A percentile compares a stretch with the other conserved stretches of the same genome.
These are phyloP conservation scores for Nakazawaea ambrosiae DNA, from an alignment of 805 yeast genomes.

Conservation along the genomic window DNA sequence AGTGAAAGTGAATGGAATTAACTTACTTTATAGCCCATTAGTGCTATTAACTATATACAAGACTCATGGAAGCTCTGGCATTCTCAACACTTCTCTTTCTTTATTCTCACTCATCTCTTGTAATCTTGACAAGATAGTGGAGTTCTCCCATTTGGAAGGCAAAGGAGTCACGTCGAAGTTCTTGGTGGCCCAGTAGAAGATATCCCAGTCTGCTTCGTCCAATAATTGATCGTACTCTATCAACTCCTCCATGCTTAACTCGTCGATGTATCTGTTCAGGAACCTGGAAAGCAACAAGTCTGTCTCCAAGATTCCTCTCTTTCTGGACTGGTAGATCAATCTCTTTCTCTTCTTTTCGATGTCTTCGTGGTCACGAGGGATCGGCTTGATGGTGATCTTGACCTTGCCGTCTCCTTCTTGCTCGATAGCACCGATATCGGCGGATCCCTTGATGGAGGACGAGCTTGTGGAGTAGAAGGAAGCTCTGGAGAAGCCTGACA, in stretches of 20 bases:
- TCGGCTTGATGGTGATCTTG: conserved; percentile 60
- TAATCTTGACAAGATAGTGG: conserved; percentile 53
- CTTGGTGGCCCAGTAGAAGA: conserved; percentile 94
- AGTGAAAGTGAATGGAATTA: too few species aligned
- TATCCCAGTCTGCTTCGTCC: conserved; percentile 98
- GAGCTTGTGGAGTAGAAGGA: background rate
- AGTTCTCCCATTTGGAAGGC: conserved; percentile 79
- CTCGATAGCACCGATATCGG: conserved; percentile 2
- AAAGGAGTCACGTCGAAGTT: conserved; percentile 77
- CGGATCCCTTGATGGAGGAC: too few species aligned
- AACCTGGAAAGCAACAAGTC: conserved; percentile 81
- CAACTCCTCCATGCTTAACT: conserved; percentile 56
- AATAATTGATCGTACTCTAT: conserved; percentile 80
- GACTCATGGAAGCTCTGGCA: conserved; percentile 53
- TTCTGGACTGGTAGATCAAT: conserved; percentile 82
- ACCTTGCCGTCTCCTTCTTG: conserved; percentile 22
- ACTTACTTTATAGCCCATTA: too few species aligned
- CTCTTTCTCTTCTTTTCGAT: conserved; percentile 78
- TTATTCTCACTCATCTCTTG: conserved; percentile 72
- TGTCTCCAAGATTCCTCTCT: conserved; percentile 92
- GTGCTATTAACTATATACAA: background rate
- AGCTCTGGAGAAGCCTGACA: too few species aligned
- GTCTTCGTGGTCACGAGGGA: conserved; percentile 68
- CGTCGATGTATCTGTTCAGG: conserved; percentile 65
- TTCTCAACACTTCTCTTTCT: conserved; percentile 67